A percentile compares a stretch with the other conserved stretches of the same genome.
Evolutionary conservation across 2,329 filamentous ascomycete genomes (phyloP).

Genomic region (Ophiobolus disseminans): DNA sequence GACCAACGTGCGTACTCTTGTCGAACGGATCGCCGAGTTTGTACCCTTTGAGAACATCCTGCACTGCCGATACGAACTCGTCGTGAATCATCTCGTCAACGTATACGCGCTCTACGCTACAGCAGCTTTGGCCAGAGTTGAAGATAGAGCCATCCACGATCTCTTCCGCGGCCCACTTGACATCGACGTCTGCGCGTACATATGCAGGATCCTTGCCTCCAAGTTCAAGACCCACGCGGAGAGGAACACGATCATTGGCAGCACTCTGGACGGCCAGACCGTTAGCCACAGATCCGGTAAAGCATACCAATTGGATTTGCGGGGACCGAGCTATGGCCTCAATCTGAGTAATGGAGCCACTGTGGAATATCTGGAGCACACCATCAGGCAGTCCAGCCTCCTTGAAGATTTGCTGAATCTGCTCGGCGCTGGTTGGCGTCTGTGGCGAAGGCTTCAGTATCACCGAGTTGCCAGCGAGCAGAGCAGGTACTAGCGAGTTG

Average conservation of each 20-base stretch:
- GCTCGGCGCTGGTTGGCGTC: constrained; percentile 90
- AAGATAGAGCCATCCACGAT: constrained; percentile 96
- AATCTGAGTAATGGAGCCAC: constrained; percentile 77
- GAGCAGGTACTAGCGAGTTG: constrained; percentile 90
- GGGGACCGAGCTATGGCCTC: constrained; percentile 80
- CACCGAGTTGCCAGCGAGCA: constrained; percentile 87
- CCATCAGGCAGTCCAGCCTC: constrained; percentile 82
- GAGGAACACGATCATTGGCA: constrained; percentile 77
- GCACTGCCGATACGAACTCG: constrained; percentile 77
- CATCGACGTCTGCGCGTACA: constrained; percentile 81
- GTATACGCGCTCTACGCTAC: constrained; percentile 89
- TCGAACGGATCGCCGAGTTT: constrained; percentile 88
- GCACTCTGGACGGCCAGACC: constrained; percentile 86
- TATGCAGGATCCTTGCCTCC: constrained; percentile 97
- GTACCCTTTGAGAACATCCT: constrained; percentile 79
- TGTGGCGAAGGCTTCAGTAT: constrained; percentile 95
- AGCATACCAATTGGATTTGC: constrained; percentile 81
- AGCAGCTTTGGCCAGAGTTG: constrained; percentile 98
- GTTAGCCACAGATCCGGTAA: constrained; percentile 90
- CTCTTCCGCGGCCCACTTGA: constrained; percentile 89
- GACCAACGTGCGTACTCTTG: constrained; percentile 80
- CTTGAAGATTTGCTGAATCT: constrained; percentile 75
- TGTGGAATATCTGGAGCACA: constrained; percentile 92
- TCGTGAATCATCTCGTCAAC: constrained; percentile 87
- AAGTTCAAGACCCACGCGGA: constrained; percentile 87